Conservation (phyloP, 345 rosid species). For the Crucihimalaya himalaica region DNA sequence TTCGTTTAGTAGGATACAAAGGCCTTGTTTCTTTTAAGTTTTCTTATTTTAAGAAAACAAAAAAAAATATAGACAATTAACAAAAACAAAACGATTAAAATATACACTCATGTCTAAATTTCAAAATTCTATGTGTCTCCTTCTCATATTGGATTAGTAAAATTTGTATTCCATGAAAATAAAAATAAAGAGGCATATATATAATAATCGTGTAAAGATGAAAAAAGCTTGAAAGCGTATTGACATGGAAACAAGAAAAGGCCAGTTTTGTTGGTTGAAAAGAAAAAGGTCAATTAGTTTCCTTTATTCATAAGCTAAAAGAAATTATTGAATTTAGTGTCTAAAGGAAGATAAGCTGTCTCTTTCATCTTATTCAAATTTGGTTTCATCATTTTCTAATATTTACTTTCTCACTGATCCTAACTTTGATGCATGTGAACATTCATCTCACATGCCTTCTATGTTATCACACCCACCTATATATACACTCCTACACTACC, state of each 20-base stretch:
- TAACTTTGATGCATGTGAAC: conserved; percentile 42
- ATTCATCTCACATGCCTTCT: conserved; percentile 37
- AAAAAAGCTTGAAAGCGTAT: conserved; percentile 27
- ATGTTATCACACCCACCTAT: conserved; percentile 29
- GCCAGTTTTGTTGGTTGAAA: conserved; percentile 42
- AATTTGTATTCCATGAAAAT: neutral
- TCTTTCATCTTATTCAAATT: conserved; percentile 25
- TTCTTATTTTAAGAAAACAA: neutral
- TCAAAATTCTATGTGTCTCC: neutral
- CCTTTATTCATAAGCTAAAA: conserved; percentile 41
- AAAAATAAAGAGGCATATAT: neutral
- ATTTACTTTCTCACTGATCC: conserved; percentile 22
- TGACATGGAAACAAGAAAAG: conserved; percentile 40
- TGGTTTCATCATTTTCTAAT: conserved; percentile 30
- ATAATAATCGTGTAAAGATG: conserved; percentile 25
- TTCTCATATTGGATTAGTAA: neutral
- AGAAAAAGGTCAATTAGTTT: conserved; percentile 40
- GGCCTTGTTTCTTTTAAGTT: neutral
- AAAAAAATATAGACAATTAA: neutral
- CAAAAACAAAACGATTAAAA: neutral
- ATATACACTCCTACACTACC: conserved; percentile 12
- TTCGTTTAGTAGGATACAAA: neutral
- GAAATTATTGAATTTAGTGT: conserved; percentile 40
- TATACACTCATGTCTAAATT: neutral
- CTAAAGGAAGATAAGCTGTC: conserved; percentile 35